Percentiles rank a stretch among this genome's conserved stretches.
phyloP scores from a whole-genome alignment of 768 basidiomycete species.

The Pulveroboletus ravenelii region DNA sequence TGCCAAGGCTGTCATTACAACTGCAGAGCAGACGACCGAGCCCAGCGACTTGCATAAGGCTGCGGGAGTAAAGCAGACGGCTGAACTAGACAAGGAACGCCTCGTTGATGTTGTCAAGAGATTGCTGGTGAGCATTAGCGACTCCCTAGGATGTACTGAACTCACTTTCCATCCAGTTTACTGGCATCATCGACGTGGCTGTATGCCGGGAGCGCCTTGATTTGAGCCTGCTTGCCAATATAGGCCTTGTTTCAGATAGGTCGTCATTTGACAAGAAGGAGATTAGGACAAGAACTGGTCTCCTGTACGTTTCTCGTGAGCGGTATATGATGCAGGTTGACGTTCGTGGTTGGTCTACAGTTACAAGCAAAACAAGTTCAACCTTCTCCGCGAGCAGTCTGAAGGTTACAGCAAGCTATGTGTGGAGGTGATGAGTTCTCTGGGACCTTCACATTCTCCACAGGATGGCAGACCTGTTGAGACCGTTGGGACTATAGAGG shows the following conservation, averaged over 20 bases:
- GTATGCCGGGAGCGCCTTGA: conserved; percentile 77
- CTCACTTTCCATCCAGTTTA: conserved; percentile 38
- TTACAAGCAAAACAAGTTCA: conserved; percentile 98
- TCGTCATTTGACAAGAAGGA: conserved; percentile 69
- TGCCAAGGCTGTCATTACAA: conserved; percentile 40
- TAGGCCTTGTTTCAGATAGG: conserved; percentile 69
- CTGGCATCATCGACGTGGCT: conserved; percentile 51
- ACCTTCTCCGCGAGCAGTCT: conserved; percentile 92
- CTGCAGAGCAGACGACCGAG: conserved; percentile 23
- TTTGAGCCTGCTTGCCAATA: conserved; percentile 52
- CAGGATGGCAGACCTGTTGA: conserved; percentile 65
- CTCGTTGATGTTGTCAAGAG: conserved; percentile 55
- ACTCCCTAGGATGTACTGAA: not conserved
- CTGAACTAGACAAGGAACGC: conserved; percentile 60
- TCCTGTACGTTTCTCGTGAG: conserved; percentile 56
- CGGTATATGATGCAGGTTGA: not conserved
- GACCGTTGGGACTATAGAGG: conserved; percentile 49
- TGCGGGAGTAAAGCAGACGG: conserved; percentile 45
- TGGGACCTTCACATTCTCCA: conserved; percentile 71
- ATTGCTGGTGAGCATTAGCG: conserved; percentile 44
- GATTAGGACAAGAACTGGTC: conserved; percentile 70
- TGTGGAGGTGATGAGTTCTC: conserved; percentile 71
- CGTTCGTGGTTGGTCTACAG: conserved; percentile 36
- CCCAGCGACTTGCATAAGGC: conserved; percentile 27
- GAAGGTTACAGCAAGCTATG: conserved; percentile 95